Evolutionary conservation across 139 green algal genomes (phyloP).

Genomic region (Closterium sp.): DNA sequence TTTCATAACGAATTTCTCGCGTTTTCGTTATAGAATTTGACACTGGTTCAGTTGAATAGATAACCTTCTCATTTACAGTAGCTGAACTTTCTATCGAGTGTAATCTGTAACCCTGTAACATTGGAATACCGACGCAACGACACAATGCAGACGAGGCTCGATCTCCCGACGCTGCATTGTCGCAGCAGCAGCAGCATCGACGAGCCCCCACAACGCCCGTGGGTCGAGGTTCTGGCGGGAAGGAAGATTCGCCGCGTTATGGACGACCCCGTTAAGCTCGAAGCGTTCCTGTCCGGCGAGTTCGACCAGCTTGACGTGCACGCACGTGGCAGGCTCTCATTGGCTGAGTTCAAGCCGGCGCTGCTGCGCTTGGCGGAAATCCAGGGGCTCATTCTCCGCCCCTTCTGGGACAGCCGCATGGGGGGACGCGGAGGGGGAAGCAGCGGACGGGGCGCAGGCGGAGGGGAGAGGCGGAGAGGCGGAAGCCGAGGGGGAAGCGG

Average conservation of each 20-base stretch:
- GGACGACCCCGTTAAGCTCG: neutral
- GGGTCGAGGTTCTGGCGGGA: neutral
- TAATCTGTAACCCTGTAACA: neutral
- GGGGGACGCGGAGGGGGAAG: neutral
- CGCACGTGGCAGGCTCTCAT: neutral
- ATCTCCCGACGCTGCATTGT: neutral
- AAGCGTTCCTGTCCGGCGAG: neutral
- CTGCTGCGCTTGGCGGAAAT: neutral
- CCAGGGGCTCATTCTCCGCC: conserved; percentile 12
- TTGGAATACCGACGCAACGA: neutral
- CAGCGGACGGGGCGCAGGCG: neutral
- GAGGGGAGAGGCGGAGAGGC: neutral
- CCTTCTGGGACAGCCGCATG: neutral
- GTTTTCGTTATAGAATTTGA: too few relatives aligned
- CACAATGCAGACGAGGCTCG: neutral
- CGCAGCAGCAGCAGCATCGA: neutral
- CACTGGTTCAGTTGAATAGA: too few relatives aligned
- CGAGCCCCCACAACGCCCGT: neutral
- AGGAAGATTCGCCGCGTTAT: neutral
- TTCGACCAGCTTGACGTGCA: neutral
- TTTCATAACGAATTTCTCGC: too few relatives aligned
- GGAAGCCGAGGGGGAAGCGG: neutral
- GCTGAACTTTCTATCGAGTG: too few relatives aligned
- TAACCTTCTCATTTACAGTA: too few relatives aligned
- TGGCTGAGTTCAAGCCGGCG: neutral